phyloP scores from a whole-genome alignment of 1,284 basidiomycete species.

The Apiotrichum gracile region DNA sequence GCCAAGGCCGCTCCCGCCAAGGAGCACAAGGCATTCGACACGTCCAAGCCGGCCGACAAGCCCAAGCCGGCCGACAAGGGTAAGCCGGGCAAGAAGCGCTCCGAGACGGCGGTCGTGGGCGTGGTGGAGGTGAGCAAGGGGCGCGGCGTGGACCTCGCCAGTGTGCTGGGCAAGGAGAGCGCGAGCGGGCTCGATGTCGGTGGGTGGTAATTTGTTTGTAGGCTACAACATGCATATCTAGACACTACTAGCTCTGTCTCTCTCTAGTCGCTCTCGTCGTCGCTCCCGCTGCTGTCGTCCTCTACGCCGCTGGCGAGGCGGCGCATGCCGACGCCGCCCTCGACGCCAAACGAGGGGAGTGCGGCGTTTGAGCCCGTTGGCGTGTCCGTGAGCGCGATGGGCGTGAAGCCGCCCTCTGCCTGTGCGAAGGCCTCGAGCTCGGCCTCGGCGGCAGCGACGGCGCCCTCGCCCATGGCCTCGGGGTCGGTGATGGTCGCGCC shows the following conservation, averaged over 20 bases:
- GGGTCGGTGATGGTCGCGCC: neutral
- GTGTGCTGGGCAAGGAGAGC: slow-evolving; percentile 10
- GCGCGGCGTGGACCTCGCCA: slow-evolving; percentile 23
- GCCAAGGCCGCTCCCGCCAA: too few relatives aligned
- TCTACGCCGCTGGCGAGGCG: slow-evolving; percentile 26
- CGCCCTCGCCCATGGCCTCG: neutral
- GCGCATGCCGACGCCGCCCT: slow-evolving; percentile 37
- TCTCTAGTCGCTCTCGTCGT: slow-evolving; percentile 28
- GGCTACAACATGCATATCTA: slow-evolving; percentile 6
- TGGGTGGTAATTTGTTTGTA: slow-evolving; percentile 5
- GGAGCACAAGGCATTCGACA: neutral
- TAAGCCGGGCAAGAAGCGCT: slow-evolving; percentile 6
- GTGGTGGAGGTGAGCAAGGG: slow-evolving; percentile 22
- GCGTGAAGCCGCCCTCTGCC: neutral
- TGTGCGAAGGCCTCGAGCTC: slow-evolving; percentile 1
- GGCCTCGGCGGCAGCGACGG: slow-evolving; percentile 9
- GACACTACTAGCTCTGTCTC: neutral
- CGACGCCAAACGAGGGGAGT: slow-evolving; percentile 14
- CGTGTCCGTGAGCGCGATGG: neutral
- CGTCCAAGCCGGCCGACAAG: neutral
- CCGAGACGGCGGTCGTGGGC: slow-evolving; percentile 25
- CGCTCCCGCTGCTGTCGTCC: slow-evolving; percentile 22
- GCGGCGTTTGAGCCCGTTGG: neutral
- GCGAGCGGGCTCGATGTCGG: slow-evolving; percentile 3
- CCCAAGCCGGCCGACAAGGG: neutral